phyloP scores from a whole-genome alignment of 2,329 filamentous ascomycete species.

The Apiospora koreana region DNA sequence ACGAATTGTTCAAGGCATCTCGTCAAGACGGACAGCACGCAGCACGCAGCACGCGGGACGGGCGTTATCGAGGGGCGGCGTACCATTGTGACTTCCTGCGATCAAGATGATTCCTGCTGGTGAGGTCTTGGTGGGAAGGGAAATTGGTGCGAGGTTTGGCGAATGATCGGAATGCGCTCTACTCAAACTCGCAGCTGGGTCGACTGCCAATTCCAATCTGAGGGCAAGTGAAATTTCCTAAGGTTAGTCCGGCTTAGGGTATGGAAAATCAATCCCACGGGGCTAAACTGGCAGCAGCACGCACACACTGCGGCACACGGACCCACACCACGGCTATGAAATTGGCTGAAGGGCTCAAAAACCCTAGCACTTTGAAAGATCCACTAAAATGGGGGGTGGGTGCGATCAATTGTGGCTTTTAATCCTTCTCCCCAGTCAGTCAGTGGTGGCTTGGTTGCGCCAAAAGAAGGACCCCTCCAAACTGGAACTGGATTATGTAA shows the following conservation, averaged over 20 bases:
- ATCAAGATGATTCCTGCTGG: constrained; percentile 37
- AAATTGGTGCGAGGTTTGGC: constrained; percentile 8
- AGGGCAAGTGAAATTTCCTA: constrained; percentile 9
- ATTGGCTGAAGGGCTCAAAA: constrained; percentile 44
- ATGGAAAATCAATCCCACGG: constrained; percentile 10
- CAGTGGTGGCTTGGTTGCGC: neutral
- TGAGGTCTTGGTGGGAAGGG: constrained; percentile 8
- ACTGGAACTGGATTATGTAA: neutral
- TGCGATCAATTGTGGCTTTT: neutral
- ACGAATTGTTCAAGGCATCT: constrained; percentile 12
- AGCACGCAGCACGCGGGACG: neutral
- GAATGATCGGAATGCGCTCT: constrained; percentile 5
- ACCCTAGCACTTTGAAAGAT: constrained; percentile 34
- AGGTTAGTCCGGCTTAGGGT: constrained; percentile 9
- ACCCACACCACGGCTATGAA: constrained; percentile 21
- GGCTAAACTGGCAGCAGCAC: neutral
- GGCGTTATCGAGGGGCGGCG: constrained; percentile 12
- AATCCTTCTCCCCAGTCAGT: too few species aligned
- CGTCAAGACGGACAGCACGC: neutral
- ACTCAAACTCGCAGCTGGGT: constrained; percentile 9
- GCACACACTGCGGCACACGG: neutral
- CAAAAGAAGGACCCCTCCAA: neutral
- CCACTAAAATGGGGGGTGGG: neutral
- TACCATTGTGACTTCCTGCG: constrained; percentile 51
- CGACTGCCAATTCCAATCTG: constrained; percentile 8